A percentile compares a stretch with the other conserved stretches of the same genome.
Evolutionary conservation across 768 basidiomycete genomes (phyloP).

Genomic region (Collybia mongolica): DNA sequence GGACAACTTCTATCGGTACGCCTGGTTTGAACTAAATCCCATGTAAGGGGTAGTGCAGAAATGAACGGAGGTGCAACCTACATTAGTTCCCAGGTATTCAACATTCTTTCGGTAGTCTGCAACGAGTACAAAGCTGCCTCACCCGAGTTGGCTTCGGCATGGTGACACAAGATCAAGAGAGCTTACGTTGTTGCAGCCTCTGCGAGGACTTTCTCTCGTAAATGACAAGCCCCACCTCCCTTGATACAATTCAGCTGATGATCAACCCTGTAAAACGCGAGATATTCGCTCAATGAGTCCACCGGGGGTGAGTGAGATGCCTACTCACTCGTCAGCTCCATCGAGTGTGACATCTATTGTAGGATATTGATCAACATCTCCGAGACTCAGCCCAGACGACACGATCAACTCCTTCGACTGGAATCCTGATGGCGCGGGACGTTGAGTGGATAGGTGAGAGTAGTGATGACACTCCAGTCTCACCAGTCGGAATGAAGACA

Average conservation of each 20-base stretch:
- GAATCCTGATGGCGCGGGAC: constrained; percentile 54
- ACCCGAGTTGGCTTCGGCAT: background rate
- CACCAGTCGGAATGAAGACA: constrained; percentile 88
- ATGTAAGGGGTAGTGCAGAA: background rate
- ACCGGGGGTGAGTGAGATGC: background rate
- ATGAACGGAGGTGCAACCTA: constrained; percentile 35
- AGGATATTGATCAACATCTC: constrained; percentile 88
- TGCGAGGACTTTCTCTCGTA: constrained; percentile 96
- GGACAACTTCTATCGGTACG: constrained; percentile 95
- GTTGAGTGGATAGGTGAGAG: background rate
- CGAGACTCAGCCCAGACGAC: constrained; percentile 68
- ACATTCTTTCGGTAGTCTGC: constrained; percentile 97
- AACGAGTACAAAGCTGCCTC: constrained; percentile 75
- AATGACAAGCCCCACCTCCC: constrained; percentile 94
- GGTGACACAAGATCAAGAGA: background rate
- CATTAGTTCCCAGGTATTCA: constrained; percentile 75
- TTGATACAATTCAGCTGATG: constrained; percentile 88
- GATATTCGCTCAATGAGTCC: background rate
- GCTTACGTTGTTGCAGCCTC: constrained; percentile 88
- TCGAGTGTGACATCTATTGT: constrained; percentile 96
- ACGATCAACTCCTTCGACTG: constrained; percentile 97
- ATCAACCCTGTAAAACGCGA: constrained; percentile 64
- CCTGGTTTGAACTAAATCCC: constrained; percentile 71
- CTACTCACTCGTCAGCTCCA: constrained; percentile 89
- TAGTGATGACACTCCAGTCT: constrained; percentile 11